These are phyloP conservation scores for Phytopythium oedochilum DNA, from an alignment of 352 stramenopile species.

Conservation along the genomic window DNA sequence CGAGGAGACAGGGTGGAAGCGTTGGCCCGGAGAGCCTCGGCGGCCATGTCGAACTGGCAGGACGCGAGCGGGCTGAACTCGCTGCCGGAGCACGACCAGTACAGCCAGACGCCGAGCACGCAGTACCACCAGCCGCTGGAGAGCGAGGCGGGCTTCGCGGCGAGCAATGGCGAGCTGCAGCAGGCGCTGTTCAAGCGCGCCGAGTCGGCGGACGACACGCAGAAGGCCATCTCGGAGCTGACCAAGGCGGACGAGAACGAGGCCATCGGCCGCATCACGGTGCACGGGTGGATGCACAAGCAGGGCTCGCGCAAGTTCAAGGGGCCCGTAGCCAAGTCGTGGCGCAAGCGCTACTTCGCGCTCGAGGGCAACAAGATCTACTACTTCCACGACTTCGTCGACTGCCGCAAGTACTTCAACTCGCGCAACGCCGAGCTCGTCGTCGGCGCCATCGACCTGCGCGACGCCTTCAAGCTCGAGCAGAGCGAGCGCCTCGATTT, in stretches of 20 bases:
- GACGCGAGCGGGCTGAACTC: conserved; percentile 9
- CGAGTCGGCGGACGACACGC: conserved; percentile 30
- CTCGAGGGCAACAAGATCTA: conserved; percentile 83
- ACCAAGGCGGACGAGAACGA: conserved; percentile 47
- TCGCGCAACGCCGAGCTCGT: conserved; percentile 72
- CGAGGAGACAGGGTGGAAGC: too few relatives aligned
- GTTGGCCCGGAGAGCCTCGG: not conserved
- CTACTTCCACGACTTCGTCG: conserved; percentile 83
- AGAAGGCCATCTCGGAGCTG: conserved; percentile 63
- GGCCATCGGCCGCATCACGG: conserved; percentile 55
- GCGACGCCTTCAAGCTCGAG: conserved; percentile 75
- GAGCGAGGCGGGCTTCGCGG: conserved; percentile 13
- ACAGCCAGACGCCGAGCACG: conserved; percentile 23
- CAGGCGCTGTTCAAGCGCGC: conserved; percentile 13
- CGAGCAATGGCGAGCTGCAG: conserved; percentile 20
- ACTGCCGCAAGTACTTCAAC: conserved; percentile 85
- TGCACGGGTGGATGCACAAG: conserved; percentile 86
- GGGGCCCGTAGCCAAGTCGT: conserved; percentile 73
- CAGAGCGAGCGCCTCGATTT: conserved; percentile 73
- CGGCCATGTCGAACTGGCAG: conserved; percentile 8
- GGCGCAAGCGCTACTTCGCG: conserved; percentile 80
- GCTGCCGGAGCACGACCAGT: conserved; percentile 27
- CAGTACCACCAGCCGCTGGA: conserved; percentile 22
- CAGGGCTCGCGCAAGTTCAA: conserved; percentile 80
- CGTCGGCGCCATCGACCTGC: conserved; percentile 69